Conservation (phyloP, 495 filamentous ascomycete species). For the Penicillium bialowiezense region DNA sequence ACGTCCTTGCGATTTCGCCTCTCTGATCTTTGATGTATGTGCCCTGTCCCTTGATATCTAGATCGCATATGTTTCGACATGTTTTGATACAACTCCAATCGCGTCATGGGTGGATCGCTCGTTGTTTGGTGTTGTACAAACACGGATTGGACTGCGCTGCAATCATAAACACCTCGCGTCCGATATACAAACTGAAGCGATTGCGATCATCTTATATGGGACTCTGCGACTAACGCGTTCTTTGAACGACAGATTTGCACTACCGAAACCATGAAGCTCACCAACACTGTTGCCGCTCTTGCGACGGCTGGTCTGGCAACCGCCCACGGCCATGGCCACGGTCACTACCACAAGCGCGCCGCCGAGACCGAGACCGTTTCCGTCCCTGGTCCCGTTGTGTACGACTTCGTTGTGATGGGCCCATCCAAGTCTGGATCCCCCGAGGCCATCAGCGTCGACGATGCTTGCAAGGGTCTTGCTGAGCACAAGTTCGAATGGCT, state of each 20-base stretch:
- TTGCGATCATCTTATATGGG: too few relatives aligned
- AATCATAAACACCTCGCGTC: too few relatives aligned
- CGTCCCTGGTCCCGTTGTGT: conserved; percentile 57
- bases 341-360: conserved; percentile 42
- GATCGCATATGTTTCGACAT: too few relatives aligned
- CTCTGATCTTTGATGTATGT: conserved; percentile 38
- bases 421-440: conserved; percentile 6
- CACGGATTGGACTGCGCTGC: too few relatives aligned
- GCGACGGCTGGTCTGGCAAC: conserved; percentile 46
- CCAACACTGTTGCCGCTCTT: conserved; percentile 40
- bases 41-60: neutral
- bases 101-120: neutral
- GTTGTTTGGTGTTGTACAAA: too few relatives aligned
- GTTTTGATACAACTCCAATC: neutral
- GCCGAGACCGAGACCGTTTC: conserved; percentile 38
- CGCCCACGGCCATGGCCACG: conserved; percentile 44
- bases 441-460: conserved; percentile 44
- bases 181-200: too few relatives aligned
- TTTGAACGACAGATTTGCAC: neutral
- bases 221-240: too few relatives aligned
- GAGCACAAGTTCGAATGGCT: conserved; percentile 48
- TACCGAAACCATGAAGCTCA: conserved; percentile 40
- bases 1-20: conserved; percentile 28
- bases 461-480: conserved; percentile 62
- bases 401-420: conserved; percentile 52